Evolutionary conservation across 352 stramenopile species (phyloP).

Genomic region (Globisporangium paddicum): DNA sequence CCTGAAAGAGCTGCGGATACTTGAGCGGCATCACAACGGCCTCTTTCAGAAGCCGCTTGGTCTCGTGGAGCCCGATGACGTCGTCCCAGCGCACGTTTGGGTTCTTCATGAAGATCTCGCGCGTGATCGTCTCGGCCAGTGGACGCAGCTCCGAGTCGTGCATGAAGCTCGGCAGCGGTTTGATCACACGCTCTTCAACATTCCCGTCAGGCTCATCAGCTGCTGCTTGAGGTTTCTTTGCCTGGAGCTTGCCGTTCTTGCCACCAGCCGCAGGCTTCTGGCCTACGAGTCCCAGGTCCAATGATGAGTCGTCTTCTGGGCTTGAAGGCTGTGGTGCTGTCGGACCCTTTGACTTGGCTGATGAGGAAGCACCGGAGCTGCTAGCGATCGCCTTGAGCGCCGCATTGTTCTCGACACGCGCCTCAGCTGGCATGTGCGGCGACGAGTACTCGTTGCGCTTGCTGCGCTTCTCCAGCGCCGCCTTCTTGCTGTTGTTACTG

Average conservation of each 20-base stretch:
- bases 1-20: conserved; percentile 94
- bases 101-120: conserved; percentile 92
- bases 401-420: conserved; percentile 75
- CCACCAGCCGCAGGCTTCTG: conserved; percentile 40
- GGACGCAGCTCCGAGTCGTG: conserved; percentile 82
- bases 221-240: conserved; percentile 26
- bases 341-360: background rate
- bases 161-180: conserved; percentile 84
- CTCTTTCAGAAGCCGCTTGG: conserved; percentile 93
- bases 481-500: conserved; percentile 24
- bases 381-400: conserved; percentile 54
- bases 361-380: conserved; percentile 11
- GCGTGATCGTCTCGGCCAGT: conserved; percentile 85
- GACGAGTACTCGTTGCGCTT: conserved; percentile 77
- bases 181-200: conserved; percentile 73
- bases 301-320: conserved; percentile 35
- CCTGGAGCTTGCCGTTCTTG: conserved; percentile 8
- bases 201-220: conserved; percentile 45
- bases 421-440: conserved; percentile 67
- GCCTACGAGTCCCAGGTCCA: conserved; percentile 58
- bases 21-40: conserved; percentile 94
- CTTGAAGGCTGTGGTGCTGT: conserved; percentile 5
- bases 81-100: conserved; percentile 88
- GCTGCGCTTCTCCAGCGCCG: conserved; percentile 49
- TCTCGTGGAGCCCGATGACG: conserved; percentile 87